Evolutionary conservation across 164 flowering plant species (phyloP).

Genomic region (Magnolia kwangsiensis): DNA sequence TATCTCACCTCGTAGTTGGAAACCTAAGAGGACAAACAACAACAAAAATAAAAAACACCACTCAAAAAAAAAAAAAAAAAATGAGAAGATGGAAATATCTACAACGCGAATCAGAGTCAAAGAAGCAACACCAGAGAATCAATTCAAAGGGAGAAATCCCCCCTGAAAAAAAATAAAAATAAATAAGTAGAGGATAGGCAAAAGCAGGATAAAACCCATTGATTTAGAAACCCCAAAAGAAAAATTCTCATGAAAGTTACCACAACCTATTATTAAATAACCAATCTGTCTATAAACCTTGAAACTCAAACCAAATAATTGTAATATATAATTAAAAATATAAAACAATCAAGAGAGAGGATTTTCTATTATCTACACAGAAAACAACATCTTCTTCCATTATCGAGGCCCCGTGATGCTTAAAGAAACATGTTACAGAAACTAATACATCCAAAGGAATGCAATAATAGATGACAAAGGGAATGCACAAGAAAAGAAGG

Average conservation of each 20-base stretch:
- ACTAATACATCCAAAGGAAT: not conserved
- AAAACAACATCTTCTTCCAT: constrained; percentile 7
- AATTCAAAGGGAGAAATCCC: not conserved
- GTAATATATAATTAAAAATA: not conserved
- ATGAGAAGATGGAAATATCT: not conserved
- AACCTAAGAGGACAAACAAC: not conserved
- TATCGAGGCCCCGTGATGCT: constrained; percentile 8
- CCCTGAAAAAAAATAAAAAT: not conserved
- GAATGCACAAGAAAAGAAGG: not conserved
- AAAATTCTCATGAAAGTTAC: not conserved
- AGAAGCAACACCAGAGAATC: not conserved
- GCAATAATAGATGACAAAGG: not conserved
- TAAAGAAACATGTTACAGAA: not conserved
- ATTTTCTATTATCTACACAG: constrained; percentile 3
- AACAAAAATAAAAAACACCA: not conserved
- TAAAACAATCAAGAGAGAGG: not conserved
- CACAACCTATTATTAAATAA: not conserved
- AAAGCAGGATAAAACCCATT: not conserved
- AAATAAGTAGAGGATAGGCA: not conserved
- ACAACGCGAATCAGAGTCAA: not conserved
- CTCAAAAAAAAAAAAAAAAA: not conserved
- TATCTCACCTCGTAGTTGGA: not conserved
- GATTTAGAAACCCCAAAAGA: not conserved
- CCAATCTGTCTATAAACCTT: not conserved
- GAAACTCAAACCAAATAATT: not conserved